Evolutionary conservation across 1,284 basidiomycete species (phyloP).

Genomic region (Sporisorium iseilematis-ciliati): DNA sequence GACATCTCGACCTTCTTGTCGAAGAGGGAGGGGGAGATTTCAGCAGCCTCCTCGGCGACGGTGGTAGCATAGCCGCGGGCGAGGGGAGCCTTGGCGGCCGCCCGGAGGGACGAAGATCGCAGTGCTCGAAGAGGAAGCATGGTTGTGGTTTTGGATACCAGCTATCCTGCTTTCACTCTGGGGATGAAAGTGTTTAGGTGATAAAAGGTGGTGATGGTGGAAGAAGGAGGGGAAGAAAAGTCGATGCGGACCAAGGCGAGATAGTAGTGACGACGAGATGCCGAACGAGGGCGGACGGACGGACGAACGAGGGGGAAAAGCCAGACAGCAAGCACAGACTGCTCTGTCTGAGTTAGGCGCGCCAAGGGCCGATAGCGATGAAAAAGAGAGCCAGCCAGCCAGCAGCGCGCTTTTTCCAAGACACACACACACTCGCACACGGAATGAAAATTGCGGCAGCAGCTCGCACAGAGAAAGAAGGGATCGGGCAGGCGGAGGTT

Average conservation of each 20-base stretch:
- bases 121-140: constrained; percentile 60
- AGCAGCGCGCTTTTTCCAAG: constrained; percentile 22
- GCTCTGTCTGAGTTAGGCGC: constrained; percentile 22
- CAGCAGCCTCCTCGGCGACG: constrained; percentile 66
- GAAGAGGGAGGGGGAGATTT: constrained; percentile 60
- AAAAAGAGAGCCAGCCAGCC: constrained; percentile 15
- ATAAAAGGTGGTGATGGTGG: constrained; percentile 24
- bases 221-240: constrained; percentile 8
- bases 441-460: constrained; percentile 6
- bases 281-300: not conserved
- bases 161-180: constrained; percentile 50
- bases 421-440: not conserved
- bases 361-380: constrained; percentile 42
- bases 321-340: not conserved
- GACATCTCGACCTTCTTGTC: constrained; percentile 69
- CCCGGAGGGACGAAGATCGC: constrained; percentile 51
- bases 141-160: constrained; percentile 40
- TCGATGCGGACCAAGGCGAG: constrained; percentile 4
- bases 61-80: constrained; percentile 66
- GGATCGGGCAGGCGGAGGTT: constrained; percentile 8
- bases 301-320: constrained; percentile 19
- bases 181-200: constrained; percentile 12
- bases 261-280: constrained; percentile 13
- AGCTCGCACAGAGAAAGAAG: constrained; percentile 8
- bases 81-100: constrained; percentile 52